Percentiles rank a stretch among this genome's conserved stretches.
phyloP scores from a whole-genome alignment of 2,329 filamentous ascomycete genomes.

The Ascocoryne sarcoides region DNA sequence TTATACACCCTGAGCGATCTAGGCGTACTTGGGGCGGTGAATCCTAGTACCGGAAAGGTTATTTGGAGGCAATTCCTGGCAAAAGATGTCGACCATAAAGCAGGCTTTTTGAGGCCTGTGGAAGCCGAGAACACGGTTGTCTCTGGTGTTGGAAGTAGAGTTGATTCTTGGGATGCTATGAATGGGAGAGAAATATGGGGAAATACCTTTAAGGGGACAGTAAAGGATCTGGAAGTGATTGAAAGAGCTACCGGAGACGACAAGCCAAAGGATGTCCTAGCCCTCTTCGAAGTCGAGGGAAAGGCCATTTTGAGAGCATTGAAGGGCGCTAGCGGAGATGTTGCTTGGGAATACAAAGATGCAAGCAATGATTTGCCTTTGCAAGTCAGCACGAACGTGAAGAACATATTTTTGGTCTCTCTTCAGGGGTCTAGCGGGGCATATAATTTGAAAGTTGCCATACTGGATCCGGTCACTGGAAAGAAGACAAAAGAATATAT shows the following conservation, averaged over 20 bases:
- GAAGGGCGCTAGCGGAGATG: conserved; percentile 60
- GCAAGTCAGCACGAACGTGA: conserved; percentile 60
- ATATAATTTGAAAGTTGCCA: conserved; percentile 67
- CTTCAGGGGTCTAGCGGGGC: conserved; percentile 62
- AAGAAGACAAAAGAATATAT: conserved; percentile 62
- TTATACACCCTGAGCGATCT: conserved; percentile 87
- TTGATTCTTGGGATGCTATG: conserved; percentile 76
- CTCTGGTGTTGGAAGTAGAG: conserved; percentile 58
- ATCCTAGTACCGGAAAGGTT: conserved; percentile 74
- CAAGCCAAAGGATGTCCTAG: conserved; percentile 61
- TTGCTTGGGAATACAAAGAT: conserved; percentile 73
- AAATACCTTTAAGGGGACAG: conserved; percentile 45
- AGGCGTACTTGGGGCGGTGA: conserved; percentile 75
- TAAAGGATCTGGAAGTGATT: conserved; percentile 69
- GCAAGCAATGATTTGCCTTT: conserved; percentile 61
- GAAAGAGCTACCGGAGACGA: conserved; percentile 46
- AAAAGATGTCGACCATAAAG: conserved; percentile 5
- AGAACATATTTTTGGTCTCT: conserved; percentile 68
- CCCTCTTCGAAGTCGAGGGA: conserved; percentile 50
- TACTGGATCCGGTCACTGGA: conserved; percentile 65
- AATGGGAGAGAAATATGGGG: conserved; percentile 76
- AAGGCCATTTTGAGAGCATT: conserved; percentile 58
- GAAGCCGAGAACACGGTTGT: conserved; percentile 71
- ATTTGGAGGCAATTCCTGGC: conserved; percentile 77
- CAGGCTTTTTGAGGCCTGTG: conserved; percentile 54